Evolutionary conservation across 176 grass and related monocot species (phyloP).

Genomic region (Oryza glaberrima): DNA sequence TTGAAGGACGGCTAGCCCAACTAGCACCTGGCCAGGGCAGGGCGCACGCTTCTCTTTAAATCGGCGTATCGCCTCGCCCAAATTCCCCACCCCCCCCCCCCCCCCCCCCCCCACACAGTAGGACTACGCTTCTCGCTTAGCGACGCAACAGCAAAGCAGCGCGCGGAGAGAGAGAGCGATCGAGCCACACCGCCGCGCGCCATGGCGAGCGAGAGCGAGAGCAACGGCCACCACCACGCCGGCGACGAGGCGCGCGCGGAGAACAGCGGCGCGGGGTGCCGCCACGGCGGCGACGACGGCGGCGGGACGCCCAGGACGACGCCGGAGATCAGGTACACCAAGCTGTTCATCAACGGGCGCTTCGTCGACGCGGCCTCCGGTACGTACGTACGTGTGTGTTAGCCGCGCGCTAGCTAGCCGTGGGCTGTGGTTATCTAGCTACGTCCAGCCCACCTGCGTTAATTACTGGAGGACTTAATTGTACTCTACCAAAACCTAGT

Average conservation of each 20-base stretch:
- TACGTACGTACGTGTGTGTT: not conserved
- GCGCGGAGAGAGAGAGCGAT: not conserved
- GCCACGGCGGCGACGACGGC: no score
- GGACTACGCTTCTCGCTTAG: not conserved
- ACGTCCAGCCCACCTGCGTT: no score
- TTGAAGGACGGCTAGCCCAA: not conserved
- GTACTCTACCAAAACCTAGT: no score
- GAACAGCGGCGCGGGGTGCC: not conserved
- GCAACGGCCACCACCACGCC: not conserved
- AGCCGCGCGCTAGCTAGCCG: no score
- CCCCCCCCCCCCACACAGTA: no score
- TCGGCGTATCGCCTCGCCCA: not conserved
- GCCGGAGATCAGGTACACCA: slow-evolving; percentile 64
- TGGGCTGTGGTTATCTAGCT: no score
- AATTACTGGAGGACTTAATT: no score
- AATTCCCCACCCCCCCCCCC: not conserved
- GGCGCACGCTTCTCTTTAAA: not conserved
- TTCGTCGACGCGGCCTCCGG: slow-evolving; percentile 67
- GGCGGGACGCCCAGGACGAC: slow-evolving; percentile 13
- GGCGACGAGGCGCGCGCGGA: not conserved
- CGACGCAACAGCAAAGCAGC: not conserved
- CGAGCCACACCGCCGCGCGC: not conserved
- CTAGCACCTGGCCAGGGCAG: no score
- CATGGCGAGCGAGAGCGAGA: not conserved
- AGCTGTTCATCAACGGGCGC: slow-evolving; percentile 69